Percentiles rank a stretch among this genome's conserved stretches.
These are phyloP conservation scores for Hanseniaspora valbyensis DNA, from an alignment of 805 yeast species.

Conservation along the genomic window DNA sequence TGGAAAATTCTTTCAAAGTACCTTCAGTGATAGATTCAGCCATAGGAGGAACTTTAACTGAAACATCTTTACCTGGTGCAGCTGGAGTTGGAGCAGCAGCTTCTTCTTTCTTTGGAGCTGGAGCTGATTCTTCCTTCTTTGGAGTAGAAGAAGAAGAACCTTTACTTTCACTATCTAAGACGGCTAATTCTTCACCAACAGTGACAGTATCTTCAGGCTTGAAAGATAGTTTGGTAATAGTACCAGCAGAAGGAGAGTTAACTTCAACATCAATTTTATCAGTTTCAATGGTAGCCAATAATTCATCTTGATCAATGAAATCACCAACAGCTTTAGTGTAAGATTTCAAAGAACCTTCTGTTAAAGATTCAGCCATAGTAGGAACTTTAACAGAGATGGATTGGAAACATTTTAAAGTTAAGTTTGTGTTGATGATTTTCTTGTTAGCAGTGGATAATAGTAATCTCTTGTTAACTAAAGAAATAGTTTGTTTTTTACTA, in stretches of 20 bases:
- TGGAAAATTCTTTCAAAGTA: conserved; percentile 59
- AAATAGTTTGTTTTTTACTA: not conserved
- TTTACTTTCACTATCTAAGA: conserved; percentile 67
- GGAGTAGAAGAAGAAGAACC: conserved; percentile 35
- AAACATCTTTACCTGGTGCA: conserved; percentile 25
- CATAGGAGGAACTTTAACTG: conserved; percentile 92
- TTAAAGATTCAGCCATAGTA: conserved; percentile 95
- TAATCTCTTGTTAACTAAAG: not conserved
- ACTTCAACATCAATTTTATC: conserved; percentile 97
- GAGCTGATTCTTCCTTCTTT: conserved; percentile 17
- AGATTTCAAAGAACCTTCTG: conserved; percentile 84
- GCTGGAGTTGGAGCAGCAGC: conserved; percentile 24
- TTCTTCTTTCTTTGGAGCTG: conserved; percentile 27
- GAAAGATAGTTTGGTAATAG: conserved; percentile 71
- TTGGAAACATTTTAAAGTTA: conserved; percentile 9
- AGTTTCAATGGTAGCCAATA: conserved; percentile 92
- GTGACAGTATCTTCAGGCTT: conserved; percentile 83
- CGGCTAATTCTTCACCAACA: conserved; percentile 86
- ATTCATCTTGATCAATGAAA: conserved; percentile 73
- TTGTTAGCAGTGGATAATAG: conserved; percentile 28
- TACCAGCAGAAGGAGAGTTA: conserved; percentile 87
- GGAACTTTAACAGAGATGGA: conserved; percentile 70
- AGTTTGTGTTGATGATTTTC: conserved; percentile 29
- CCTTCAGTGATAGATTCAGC: conserved; percentile 98
- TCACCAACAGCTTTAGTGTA: conserved; percentile 74